These are phyloP conservation scores for Schwanniomyces polymorphus DNA, from an alignment of 805 yeast genomes.

Conservation along the genomic window DNA sequence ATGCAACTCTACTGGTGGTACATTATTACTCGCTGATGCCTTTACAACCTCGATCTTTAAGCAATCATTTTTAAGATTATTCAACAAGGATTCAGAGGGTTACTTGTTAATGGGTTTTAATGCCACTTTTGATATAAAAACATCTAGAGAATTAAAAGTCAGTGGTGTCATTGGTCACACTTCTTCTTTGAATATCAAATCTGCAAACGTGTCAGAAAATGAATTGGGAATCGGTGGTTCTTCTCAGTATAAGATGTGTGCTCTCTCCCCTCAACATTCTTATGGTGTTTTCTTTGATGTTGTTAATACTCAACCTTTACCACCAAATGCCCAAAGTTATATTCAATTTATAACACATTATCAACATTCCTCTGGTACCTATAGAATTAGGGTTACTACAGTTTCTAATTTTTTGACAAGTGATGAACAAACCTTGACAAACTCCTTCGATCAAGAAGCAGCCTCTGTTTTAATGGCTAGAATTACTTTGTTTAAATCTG, in stretches of 20 bases:
- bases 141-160: constrained; percentile 83
- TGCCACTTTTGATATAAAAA: constrained; percentile 83
- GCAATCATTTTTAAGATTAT: constrained; percentile 85
- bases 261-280: constrained; percentile 83
- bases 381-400: constrained; percentile 88
- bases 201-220: constrained; percentile 80
- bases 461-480: constrained; percentile 94
- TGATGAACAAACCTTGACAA: constrained; percentile 47
- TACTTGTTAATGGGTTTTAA: constrained; percentile 87
- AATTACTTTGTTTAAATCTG: constrained; percentile 80
- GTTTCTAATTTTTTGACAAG: constrained; percentile 56
- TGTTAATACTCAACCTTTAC: constrained; percentile 43
- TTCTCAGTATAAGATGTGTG: constrained; percentile 81
- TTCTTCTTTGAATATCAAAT: constrained; percentile 65
- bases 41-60: constrained; percentile 94
- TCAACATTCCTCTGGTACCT: constrained; percentile 93
- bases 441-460: constrained; percentile 96
- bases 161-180: constrained; percentile 96
- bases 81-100: constrained; percentile 85
- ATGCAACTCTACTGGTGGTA: constrained; percentile 88
- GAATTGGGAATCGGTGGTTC: constrained; percentile 95
- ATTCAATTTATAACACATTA: constrained; percentile 89
- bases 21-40: constrained; percentile 82
- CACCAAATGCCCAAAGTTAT: constrained; percentile 49
- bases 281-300: constrained; percentile 91